Evolutionary conservation across 2,329 filamentous ascomycete species (phyloP).

Genomic region (Ilyonectria sp.): DNA sequence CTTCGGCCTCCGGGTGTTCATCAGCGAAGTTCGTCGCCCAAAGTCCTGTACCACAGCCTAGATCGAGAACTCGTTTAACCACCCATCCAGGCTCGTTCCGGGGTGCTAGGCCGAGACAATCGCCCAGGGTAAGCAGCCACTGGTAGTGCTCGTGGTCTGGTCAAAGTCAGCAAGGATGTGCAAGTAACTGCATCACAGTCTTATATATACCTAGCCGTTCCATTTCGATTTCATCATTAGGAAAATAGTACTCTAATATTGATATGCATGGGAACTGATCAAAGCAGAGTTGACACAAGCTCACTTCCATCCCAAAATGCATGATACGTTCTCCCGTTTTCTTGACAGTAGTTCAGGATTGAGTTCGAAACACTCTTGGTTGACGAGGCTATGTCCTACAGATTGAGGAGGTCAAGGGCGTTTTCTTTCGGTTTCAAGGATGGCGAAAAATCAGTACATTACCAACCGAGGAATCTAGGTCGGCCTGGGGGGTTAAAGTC

Average conservation of each 20-base stretch:
- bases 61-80: conserved; percentile 19
- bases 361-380: conserved; percentile 24
- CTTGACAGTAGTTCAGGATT: conserved; percentile 12
- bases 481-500: background rate
- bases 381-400: conserved; percentile 18
- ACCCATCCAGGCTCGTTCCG: conserved; percentile 2
- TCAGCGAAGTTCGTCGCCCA: conserved; percentile 18
- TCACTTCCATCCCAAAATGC: conserved; percentile 26
- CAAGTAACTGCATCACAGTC: too few relatives aligned
- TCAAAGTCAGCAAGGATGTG: background rate
- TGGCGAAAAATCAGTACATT: background rate
- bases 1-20: conserved; percentile 24
- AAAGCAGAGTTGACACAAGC: background rate
- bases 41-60: background rate
- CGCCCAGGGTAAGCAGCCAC: conserved; percentile 11
- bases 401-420: background rate
- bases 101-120: conserved; percentile 15
- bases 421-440: background rate
- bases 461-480: background rate
- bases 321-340: conserved; percentile 34
- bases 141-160: conserved; percentile 24
- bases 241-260: conserved; percentile 18
- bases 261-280: background rate
- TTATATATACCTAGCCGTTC: conserved; percentile 20
- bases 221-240: conserved; percentile 23